Evolutionary conservation across 768 basidiomycete genomes (phyloP).

Genomic region (Mycena rebaudengoi): DNA sequence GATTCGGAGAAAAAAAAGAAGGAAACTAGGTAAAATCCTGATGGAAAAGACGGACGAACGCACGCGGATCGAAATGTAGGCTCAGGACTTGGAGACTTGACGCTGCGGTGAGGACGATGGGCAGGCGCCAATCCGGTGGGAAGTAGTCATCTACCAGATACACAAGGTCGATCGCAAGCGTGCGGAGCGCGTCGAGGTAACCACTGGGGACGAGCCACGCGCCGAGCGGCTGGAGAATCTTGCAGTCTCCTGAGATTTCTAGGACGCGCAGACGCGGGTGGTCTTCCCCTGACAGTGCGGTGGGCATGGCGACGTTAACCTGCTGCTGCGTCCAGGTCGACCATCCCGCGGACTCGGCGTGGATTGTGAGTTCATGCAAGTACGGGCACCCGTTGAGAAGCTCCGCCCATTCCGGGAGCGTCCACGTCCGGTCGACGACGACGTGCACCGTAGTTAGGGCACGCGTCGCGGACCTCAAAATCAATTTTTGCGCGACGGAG

Average conservation of each 20-base stretch:
- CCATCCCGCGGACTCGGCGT: background rate
- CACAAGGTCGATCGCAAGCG: slow-evolving; percentile 13
- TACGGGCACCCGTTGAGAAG: slow-evolving; percentile 19
- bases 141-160: slow-evolving; percentile 15
- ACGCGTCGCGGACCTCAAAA: background rate
- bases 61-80: slow-evolving; percentile 24
- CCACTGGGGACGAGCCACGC: slow-evolving; percentile 20
- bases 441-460: slow-evolving; percentile 10
- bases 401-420: slow-evolving; percentile 16
- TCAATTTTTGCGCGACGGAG: background rate
- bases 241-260: slow-evolving; percentile 13
- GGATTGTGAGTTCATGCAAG: background rate
- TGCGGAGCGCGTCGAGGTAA: slow-evolving; percentile 1
- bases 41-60: background rate
- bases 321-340: background rate
- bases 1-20: background rate
- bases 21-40: background rate
- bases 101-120: slow-evolving; percentile 4
- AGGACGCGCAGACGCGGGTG: slow-evolving; percentile 9
- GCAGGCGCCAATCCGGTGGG: slow-evolving; percentile 2
- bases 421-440: slow-evolving; percentile 8
- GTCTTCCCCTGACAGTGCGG: background rate
- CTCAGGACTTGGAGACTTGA: slow-evolving; percentile 1
- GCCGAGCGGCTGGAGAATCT: slow-evolving; percentile 10
- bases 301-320: background rate